A percentile compares a stretch with the other conserved stretches of the same genome.
Evolutionary conservation across 2,329 filamentous ascomycete genomes (phyloP).

Genomic region (Talaromyces islandicus): DNA sequence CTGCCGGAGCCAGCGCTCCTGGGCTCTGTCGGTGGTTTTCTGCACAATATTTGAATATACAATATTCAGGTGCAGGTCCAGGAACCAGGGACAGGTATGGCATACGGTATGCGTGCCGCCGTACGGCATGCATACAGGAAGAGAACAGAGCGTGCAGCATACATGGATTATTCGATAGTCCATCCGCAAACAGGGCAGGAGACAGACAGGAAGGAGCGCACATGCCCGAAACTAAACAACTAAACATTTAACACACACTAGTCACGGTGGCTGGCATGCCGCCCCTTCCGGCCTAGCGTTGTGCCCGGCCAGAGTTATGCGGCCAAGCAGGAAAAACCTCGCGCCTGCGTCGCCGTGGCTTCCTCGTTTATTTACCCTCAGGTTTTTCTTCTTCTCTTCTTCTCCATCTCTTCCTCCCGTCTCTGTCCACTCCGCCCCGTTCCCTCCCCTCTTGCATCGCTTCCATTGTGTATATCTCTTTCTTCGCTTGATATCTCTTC

Average conservation of each 20-base stretch:
- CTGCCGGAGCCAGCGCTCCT: neutral
- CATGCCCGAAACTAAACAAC: too few species aligned
- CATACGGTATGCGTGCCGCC: too few species aligned
- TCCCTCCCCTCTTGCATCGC: neutral
- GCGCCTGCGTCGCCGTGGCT: neutral
- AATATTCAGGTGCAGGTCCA: neutral
- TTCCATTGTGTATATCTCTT: neutral
- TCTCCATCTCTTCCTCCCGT: neutral
- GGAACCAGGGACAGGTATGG: too few species aligned
- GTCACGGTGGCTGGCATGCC: neutral
- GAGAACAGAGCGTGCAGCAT: neutral
- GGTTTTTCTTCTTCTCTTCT: neutral
- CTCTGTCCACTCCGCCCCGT: neutral
- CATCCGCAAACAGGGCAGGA: too few species aligned
- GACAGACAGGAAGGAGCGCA: neutral
- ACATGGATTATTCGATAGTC: too few species aligned
- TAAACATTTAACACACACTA: too few species aligned
- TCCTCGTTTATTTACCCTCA: neutral
- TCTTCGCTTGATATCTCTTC: neutral
- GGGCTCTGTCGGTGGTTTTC: too few species aligned
- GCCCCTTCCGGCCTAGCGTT: constrained; percentile 1
- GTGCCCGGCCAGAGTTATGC: neutral
- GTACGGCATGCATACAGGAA: too few species aligned
- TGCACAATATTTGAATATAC: too few species aligned
- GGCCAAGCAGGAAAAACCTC: neutral